Evolutionary conservation across 2,329 filamentous ascomycete genomes (phyloP).

Genomic region (Xylaria sp.): DNA sequence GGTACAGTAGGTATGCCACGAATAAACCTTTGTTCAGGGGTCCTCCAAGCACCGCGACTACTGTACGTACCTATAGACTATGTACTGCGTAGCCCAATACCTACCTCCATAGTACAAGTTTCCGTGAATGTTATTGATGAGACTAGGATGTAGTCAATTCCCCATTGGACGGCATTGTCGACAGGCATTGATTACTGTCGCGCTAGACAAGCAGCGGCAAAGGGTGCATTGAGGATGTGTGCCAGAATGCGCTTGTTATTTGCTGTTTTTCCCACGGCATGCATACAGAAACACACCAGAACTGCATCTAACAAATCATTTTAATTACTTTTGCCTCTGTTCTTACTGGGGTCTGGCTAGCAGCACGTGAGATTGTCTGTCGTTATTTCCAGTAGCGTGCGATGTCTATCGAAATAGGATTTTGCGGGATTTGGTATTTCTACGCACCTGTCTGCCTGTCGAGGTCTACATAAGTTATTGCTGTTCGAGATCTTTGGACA

Average conservation of each 20-base stretch:
- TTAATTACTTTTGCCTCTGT: neutral
- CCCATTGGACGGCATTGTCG: conserved; percentile 38
- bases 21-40: conserved; percentile 15
- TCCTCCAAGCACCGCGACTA: conserved; percentile 38
- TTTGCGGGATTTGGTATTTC: conserved; percentile 7
- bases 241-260: conserved; percentile 1
- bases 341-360: neutral
- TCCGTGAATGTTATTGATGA: conserved; percentile 43
- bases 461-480: neutral
- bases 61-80: neutral
- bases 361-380: conserved; percentile 5
- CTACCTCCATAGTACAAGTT: conserved; percentile 17
- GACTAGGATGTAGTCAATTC: conserved; percentile 35
- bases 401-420: conserved; percentile 1
- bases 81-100: conserved; percentile 19
- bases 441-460: neutral
- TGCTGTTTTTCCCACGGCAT: neutral
- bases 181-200: conserved; percentile 41
- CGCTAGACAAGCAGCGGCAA: conserved; percentile 39
- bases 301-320: conserved; percentile 2
- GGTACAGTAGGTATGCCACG: neutral
- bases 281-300: neutral
- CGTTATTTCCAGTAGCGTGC: conserved; percentile 24
- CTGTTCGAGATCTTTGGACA: conserved; percentile 3
- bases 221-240: conserved; percentile 10